Conservation (phyloP, 441 rosid genomes). For the Eruca vesicaria region DNA sequence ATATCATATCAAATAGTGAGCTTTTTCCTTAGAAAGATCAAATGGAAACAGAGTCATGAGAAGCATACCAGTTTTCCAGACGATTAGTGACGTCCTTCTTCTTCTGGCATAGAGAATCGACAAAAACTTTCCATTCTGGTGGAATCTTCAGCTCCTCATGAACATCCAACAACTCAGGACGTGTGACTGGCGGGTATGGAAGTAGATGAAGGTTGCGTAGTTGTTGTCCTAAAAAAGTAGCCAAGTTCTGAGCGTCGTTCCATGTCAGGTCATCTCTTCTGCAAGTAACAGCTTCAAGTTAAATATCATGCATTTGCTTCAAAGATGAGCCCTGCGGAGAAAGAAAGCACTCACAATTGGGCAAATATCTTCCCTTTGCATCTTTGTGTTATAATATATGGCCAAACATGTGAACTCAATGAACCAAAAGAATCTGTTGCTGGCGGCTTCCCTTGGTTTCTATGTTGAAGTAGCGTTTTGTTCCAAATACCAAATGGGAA, state of each 20-base stretch:
- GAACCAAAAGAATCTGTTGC: slow-evolving; percentile 37
- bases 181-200: slow-evolving; percentile 62
- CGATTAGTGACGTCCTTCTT: slow-evolving; percentile 55
- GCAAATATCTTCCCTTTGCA: slow-evolving; percentile 94
- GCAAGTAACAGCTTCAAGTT: slow-evolving; percentile 34
- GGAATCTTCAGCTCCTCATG: slow-evolving; percentile 45
- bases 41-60: slow-evolving; percentile 6
- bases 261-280: slow-evolving; percentile 76
- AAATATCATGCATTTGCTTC: slow-evolving; percentile 4
- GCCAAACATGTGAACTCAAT: slow-evolving; percentile 63
- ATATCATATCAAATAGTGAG: slow-evolving; percentile 1
- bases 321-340: not conserved
- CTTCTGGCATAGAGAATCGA: slow-evolving; percentile 50
- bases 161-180: slow-evolving; percentile 36
- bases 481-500: slow-evolving; percentile 87
- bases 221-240: slow-evolving; percentile 85
- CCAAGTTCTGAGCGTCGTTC: slow-evolving; percentile 64
- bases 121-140: slow-evolving; percentile 69
- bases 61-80: slow-evolving; percentile 62
- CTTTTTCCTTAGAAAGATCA: no score
- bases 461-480: slow-evolving; percentile 65
- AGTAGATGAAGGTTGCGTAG: slow-evolving; percentile 73
- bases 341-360: slow-evolving; percentile 60
- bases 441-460: slow-evolving; percentile 50
- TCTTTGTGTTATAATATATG: slow-evolving; percentile 79